phyloP scores from a whole-genome alignment of 176 grass and related monocot genomes.

The Bothriochloa decipiens region DNA sequence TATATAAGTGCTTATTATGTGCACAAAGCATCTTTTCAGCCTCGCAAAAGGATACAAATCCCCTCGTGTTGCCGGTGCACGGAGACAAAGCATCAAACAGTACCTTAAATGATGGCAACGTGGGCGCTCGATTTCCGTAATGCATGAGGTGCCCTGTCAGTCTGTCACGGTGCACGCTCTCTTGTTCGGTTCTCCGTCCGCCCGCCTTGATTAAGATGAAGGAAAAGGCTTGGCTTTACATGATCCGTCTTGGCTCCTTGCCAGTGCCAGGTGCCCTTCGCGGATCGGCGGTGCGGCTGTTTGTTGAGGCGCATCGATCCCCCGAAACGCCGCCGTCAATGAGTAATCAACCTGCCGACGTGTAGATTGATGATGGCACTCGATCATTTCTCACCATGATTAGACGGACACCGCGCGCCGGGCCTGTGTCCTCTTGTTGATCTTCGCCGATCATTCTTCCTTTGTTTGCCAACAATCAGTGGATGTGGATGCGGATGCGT shows the following conservation, averaged over 20 bases:
- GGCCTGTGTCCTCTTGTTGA: not conserved
- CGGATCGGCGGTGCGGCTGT: not conserved
- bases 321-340: not conserved
- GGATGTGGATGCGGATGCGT: too few species aligned
- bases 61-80: constrained; percentile 6
- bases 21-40: constrained; percentile 36
- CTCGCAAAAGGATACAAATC: constrained; percentile 11
- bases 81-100: constrained; percentile 35
- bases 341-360: not conserved
- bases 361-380: constrained; percentile 3
- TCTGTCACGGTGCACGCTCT: not conserved
- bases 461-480: too few species aligned
- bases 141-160: not conserved
- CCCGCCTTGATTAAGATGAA: constrained; percentile 24
- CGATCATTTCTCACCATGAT: not conserved
- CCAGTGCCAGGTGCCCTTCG: not conserved
- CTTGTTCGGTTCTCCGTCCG: not conserved
- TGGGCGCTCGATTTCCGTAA: constrained; percentile 26
- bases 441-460: not conserved
- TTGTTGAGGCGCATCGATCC: not conserved
- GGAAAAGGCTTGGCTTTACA: constrained; percentile 26
- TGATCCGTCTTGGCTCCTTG: constrained; percentile 20
- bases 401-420: too few species aligned
- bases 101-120: constrained; percentile 27
- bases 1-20: not conserved